A percentile compares a stretch with the other conserved stretches of the same genome.
Conservation (phyloP, 2,329 filamentous ascomycete genomes). For the Juglanconis juglandina region DNA sequence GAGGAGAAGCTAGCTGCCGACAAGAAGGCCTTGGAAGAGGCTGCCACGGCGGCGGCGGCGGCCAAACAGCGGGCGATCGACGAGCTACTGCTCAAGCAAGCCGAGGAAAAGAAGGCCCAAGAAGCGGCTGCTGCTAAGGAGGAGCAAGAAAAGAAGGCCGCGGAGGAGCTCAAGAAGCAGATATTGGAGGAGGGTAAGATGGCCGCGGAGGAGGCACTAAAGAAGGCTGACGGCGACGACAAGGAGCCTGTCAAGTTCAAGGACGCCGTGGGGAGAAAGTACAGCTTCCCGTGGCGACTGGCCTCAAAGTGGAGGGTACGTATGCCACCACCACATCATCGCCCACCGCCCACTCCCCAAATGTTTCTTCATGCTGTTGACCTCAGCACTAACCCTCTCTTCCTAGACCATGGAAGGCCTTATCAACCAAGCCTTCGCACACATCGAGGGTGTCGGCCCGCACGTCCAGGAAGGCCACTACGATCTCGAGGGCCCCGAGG, state of each 20-base stretch:
- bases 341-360: background rate
- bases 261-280: constrained; percentile 86
- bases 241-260: constrained; percentile 84
- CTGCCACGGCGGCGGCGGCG: constrained; percentile 26
- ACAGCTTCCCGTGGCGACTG: constrained; percentile 83
- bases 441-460: constrained; percentile 72
- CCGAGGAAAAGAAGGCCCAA: constrained; percentile 34
- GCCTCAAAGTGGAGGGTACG: constrained; percentile 81
- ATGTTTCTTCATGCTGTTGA: background rate
- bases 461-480: constrained; percentile 78
- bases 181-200: constrained; percentile 37
- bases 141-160: constrained; percentile 36
- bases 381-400: background rate
- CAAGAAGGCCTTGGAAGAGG: constrained; percentile 32
- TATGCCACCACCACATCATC: constrained; percentile 21
- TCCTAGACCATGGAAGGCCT: constrained; percentile 77
- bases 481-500: constrained; percentile 73
- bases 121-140: constrained; percentile 24
- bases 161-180: constrained; percentile 35
- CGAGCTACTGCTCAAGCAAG: constrained; percentile 31
- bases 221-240: constrained; percentile 55
- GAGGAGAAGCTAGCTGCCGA: constrained; percentile 25
- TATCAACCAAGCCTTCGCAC: constrained; percentile 78
- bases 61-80: constrained; percentile 33
- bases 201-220: constrained; percentile 38